Evolutionary conservation across 495 filamentous ascomycete genomes (phyloP).

Genomic region (Aspergillus nidulans): DNA sequence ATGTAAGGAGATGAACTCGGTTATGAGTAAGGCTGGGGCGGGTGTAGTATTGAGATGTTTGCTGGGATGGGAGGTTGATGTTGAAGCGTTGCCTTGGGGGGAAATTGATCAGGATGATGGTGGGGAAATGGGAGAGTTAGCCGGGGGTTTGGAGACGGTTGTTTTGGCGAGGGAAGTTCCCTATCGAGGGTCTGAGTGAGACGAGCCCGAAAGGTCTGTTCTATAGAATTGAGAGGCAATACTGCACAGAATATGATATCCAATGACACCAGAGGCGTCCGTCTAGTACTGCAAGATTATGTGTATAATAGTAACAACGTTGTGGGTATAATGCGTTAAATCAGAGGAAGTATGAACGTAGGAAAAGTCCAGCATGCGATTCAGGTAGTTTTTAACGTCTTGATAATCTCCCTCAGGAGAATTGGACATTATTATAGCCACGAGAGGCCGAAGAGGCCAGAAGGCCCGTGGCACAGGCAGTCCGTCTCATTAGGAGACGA

Average conservation of each 20-base stretch:
- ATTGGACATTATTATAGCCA: too few species aligned
- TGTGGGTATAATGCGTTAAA: slow-evolving; percentile 10
- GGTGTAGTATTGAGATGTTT: slow-evolving; percentile 73
- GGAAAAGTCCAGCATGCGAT: neutral
- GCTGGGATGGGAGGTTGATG: slow-evolving; percentile 65
- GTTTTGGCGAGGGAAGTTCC: slow-evolving; percentile 64
- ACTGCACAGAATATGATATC: neutral
- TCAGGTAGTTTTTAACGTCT: neutral
- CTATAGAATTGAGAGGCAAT: neutral
- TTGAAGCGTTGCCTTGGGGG: slow-evolving; percentile 79
- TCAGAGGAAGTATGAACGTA: neutral
- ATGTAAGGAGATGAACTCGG: slow-evolving; percentile 83
- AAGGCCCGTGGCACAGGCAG: too few species aligned
- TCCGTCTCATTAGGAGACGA: neutral
- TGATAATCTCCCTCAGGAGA: too few species aligned
- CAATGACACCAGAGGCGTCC: neutral
- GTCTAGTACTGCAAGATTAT: slow-evolving; percentile 3
- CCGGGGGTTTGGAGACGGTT: slow-evolving; percentile 79
- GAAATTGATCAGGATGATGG: slow-evolving; percentile 44
- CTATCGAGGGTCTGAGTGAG: neutral
- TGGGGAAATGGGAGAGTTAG: slow-evolving; percentile 48
- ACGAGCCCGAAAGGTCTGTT: too few species aligned
- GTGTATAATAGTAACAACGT: neutral
- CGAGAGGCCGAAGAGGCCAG: too few species aligned
- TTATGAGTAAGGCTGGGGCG: slow-evolving; percentile 89